Percentiles rank a stretch among this genome's conserved stretches.
These are phyloP conservation scores for Solanum clarkiae DNA, from an alignment of 257 asterid species.

Conservation along the genomic window DNA sequence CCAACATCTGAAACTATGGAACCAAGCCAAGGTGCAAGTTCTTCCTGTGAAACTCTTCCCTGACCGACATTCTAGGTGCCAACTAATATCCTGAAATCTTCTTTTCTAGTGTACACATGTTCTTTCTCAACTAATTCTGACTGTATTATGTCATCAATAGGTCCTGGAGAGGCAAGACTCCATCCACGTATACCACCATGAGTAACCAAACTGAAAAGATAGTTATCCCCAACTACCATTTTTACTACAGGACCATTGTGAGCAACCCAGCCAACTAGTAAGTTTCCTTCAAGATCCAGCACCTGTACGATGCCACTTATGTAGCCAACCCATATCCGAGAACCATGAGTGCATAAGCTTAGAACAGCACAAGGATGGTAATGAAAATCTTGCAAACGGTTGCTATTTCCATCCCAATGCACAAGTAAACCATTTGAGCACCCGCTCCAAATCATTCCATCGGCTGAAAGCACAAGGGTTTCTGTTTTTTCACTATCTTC, in stretches of 20 bases:
- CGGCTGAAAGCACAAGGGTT: constrained; percentile 54
- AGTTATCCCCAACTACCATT: constrained; percentile 51
- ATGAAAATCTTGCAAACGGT: constrained; percentile 57
- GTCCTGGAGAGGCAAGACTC: constrained; percentile 85
- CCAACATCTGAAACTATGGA: constrained; percentile 64
- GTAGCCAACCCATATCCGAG: constrained; percentile 80
- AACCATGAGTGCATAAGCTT: constrained; percentile 58
- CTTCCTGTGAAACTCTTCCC: constrained; percentile 85
- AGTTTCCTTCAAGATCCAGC: constrained; percentile 72
- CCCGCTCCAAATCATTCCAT: constrained; percentile 84
- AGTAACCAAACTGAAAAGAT: constrained; percentile 68
- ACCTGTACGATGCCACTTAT: constrained; percentile 71
- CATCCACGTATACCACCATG: constrained; percentile 96
- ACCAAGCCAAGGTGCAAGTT: constrained; percentile 80
- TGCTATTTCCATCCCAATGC: constrained; percentile 96
- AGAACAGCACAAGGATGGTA: constrained; percentile 73
- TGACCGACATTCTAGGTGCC: constrained; percentile 99
- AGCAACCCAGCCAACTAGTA: constrained; percentile 65
- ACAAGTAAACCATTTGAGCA: constrained; percentile 67
- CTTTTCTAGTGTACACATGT: constrained; percentile 36
- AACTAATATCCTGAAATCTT: constrained; percentile 47
- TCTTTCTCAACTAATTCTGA: constrained; percentile 49
- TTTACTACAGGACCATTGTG: constrained; percentile 78
- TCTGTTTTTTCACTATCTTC: constrained; percentile 75
- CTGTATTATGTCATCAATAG: constrained; percentile 53